These are phyloP conservation scores for Neurospora sp. DNA, from an alignment of 495 filamentous ascomycete species.

Conservation along the genomic window DNA sequence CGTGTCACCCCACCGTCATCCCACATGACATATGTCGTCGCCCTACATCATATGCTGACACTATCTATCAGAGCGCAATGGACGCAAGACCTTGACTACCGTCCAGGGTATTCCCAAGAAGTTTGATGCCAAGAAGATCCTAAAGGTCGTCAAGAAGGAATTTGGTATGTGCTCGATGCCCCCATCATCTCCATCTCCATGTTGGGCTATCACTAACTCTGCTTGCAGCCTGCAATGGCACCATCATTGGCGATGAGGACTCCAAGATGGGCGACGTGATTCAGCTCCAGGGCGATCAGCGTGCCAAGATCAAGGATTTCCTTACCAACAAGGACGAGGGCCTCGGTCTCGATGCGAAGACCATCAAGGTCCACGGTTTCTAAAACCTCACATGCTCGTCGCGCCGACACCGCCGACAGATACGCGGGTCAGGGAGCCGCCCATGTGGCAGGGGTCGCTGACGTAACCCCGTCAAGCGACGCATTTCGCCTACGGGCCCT, in stretches of 20 bases:
- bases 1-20: slow-evolving; percentile 27
- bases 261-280: slow-evolving; percentile 93
- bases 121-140: slow-evolving; percentile 98
- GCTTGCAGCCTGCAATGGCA: slow-evolving; percentile 93
- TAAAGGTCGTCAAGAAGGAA: slow-evolving; percentile 99
- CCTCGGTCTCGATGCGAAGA: slow-evolving; percentile 84
- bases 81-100: slow-evolving; percentile 99
- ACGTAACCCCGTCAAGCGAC: not conserved
- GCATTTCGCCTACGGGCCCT: not conserved
- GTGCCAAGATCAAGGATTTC: slow-evolving; percentile 97
- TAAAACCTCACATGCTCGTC: slow-evolving; percentile 39
- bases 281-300: slow-evolving; percentile 97
- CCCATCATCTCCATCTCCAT: not conserved
- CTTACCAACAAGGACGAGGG: slow-evolving; percentile 91
- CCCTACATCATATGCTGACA: not conserved
- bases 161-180: slow-evolving; percentile 59
- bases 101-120: slow-evolving; percentile 97
- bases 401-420: slow-evolving; percentile 15
- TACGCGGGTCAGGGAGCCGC: slow-evolving; percentile 5
- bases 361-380: slow-evolving; percentile 91
- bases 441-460: slow-evolving; percentile 4
- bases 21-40: slow-evolving; percentile 4
- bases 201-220: slow-evolving; percentile 5
- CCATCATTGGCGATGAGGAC: slow-evolving; percentile 91
- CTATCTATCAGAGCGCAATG: slow-evolving; percentile 79